Evolutionary conservation across 2,329 filamentous ascomycete genomes (phyloP), one percentile per base, ranked within the genome.

Genomic region (Alternaria gaisen): DNA sequence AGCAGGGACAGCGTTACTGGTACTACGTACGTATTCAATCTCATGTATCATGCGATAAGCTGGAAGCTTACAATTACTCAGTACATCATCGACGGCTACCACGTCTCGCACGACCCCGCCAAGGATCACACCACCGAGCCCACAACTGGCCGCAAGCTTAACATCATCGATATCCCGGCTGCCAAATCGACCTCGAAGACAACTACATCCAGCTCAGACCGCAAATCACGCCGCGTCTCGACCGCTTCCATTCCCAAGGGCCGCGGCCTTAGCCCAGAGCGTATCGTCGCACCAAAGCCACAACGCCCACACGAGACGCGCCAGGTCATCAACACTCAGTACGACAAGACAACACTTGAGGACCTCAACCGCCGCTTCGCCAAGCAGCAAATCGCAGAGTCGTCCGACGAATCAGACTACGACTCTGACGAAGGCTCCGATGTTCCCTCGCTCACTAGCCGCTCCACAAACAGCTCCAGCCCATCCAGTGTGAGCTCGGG

Each of bases 71-170:
- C 57, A 55, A 32, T 3, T 18, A 6, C 40, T 22, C 53, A 70
- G 64, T 99, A 97, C 87, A 97, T 98, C 89, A 95, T 98, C 81
- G 95, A 99, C 81, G 95, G 95, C 73, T 97, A 97, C 88, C 94
- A 97, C 81, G 91, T 97, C 80, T 94, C 94, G 64, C 94, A 98
- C 87, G 95, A 98, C 84, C 94, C 94, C 71, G 92, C 91, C 80
- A 90, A 93, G 80, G 85, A 91, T 76, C 94, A 91, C 78, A 96
- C 92, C 77, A 90, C 91, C 70, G 95, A 99, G 86, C 94, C 94
- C 79, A 98, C 94, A 80, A 98, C 95, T 58, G 93, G 94, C 83
- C 94, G 95, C 80, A 93, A 94, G 82, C 87, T 99, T 74, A 99
- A 99, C 88, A 92, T 97, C 82, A 92, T 99, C 81, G 94, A 98